These are phyloP conservation scores for Funneliformis geosporum DNA, from an alignment of 192 early-diverging fungal species.

Conservation along the genomic window DNA sequence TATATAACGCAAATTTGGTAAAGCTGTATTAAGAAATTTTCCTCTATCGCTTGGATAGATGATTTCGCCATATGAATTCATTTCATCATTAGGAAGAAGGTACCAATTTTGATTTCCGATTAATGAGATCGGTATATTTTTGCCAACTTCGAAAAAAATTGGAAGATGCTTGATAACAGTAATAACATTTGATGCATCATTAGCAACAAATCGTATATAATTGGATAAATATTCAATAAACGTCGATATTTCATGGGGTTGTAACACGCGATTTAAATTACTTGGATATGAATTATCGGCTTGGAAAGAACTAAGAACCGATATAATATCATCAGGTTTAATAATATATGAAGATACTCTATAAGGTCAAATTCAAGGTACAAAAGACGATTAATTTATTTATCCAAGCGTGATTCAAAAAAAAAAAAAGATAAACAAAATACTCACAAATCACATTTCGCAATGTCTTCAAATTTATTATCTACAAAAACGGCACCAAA, in stretches of 20 bases:
- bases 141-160: conserved; percentile 4
- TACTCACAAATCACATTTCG: background rate
- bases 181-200: background rate
- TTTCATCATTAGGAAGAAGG: background rate
- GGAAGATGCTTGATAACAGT: conserved; percentile 7
- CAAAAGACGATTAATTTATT: background rate
- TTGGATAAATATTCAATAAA: background rate
- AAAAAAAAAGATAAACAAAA: background rate
- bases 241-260: background rate
- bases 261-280: background rate
- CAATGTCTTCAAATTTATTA: background rate
- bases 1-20: background rate
- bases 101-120: background rate
- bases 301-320: background rate
- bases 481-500: conserved; percentile 4
- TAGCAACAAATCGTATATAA: background rate
- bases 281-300: background rate
- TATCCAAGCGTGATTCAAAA: no score
- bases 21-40: background rate
- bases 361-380: no score
- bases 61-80: background rate
- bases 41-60: background rate
- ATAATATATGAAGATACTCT: background rate
- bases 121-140: background rate
- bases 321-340: background rate